Conservation (phyloP, 139 green algal genomes). For the Tetradesmus obliquus region DNA sequence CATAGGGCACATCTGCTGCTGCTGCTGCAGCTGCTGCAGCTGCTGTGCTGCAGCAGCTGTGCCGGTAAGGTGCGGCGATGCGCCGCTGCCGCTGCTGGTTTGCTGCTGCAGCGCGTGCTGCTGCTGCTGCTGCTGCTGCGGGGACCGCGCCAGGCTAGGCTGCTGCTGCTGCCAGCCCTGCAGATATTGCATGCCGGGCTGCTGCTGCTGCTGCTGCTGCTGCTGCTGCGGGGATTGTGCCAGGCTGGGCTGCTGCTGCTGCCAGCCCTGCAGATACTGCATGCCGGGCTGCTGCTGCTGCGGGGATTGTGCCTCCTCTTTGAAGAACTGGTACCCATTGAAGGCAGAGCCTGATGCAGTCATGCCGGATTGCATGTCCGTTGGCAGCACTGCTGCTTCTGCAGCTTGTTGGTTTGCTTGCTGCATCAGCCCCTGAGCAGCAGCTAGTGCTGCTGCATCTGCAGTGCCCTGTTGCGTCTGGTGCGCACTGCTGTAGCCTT, state of each 20-base stretch:
- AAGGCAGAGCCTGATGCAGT: background rate
- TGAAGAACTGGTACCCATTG: background rate
- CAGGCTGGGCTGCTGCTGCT: background rate
- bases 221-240: too few species aligned
- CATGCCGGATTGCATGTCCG: background rate
- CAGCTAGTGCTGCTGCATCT: background rate
- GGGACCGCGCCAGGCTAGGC: background rate
- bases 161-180: background rate
- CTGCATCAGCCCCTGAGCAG: background rate
- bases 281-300: background rate
- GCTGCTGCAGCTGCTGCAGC: background rate
- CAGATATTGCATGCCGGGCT: background rate
- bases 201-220: too few species aligned
- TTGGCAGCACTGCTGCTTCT: constrained; percentile 14
- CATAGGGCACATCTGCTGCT: background rate
- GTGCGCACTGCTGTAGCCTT: background rate
- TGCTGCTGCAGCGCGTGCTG: background rate
- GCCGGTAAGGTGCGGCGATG: background rate
- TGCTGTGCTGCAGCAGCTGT: background rate
- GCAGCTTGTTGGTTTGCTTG: background rate
- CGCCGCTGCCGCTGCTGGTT: background rate
- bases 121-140: background rate
- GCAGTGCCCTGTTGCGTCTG: background rate
- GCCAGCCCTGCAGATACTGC: background rate
- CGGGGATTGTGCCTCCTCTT: background rate